Base-by-base conservation (phyloP, 768 basidiomycete species). In the Steccherinum ochraceum region DNA sequence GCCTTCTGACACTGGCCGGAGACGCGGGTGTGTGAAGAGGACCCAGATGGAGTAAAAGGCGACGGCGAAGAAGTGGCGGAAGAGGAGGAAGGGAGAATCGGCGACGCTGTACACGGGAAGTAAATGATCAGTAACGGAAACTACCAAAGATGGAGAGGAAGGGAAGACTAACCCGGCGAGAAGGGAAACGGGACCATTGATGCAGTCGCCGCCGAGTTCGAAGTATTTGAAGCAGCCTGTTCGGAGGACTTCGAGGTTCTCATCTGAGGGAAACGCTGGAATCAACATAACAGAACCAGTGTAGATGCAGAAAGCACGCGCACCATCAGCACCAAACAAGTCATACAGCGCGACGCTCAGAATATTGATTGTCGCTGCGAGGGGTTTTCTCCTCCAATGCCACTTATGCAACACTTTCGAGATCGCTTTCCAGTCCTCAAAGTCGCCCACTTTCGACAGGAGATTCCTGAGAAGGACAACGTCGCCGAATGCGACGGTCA, bases 141-240 rank as follows among this genome's bases (percentile, higher is more conserved):
- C 4, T 16, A 45, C n/a, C n/a, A n/a, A n/a, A n/a, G n/a, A n/a
- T n/a, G n/a, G n/a, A n/a, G n/a, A n/a, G n/a, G n/a, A n/a, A 43
- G 27, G 40, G 12, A 39, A 12, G 1, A 70, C 82, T 53, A 61
- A 93, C 92, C 83, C 94, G 13, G 93, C 84, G 11, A 99, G 81
- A 3, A 99, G 77, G 7, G 84, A 86, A 7, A 97, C 93, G 1
- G 96, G 96, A 0, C 88, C 96, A 41, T 79, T 75, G 49, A 97
- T 66, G 58, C 90, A 90, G 58, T 91, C 83, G 1, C 96, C 96
- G 12, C 96, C 96, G 3, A 81, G 76, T 64, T 95, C 92, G 59
- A 99, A 96, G 69, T 98, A 99, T 62, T 91, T 92, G 78, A 99
- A 96, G 67, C 96, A 98, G 0, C 95, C 96, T 2, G 75, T 81